Percentiles rank a stretch among this genome's conserved stretches.
phyloP scores from a whole-genome alignment of 345 rosid species.

The Citrus medica region DNA sequence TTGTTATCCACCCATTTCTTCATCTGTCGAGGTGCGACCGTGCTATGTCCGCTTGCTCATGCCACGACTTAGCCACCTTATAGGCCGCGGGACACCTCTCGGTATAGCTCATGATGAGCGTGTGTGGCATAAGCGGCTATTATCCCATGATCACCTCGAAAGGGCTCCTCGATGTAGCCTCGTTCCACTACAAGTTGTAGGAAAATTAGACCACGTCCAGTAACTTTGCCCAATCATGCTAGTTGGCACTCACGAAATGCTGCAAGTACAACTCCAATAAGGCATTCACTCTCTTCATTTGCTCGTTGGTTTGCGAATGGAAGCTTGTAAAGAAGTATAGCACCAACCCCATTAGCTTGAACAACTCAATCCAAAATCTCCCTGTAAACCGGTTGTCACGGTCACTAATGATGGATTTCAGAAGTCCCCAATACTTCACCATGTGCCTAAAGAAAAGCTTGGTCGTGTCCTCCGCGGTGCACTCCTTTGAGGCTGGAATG shows the following conservation, averaged over 20 bases:
- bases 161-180: fast-evolving
- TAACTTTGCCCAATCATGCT: neutral
- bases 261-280: neutral
- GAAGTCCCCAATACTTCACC: neutral
- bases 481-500: neutral
- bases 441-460: slow-evolving; percentile 1
- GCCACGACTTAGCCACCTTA: neutral
- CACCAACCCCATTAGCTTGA: neutral
- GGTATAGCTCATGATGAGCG: fast-evolving
- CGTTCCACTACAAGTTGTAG: neutral
- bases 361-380: neutral
- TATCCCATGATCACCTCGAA: no score
- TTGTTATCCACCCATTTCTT: no score
- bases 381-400: neutral
- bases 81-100: neutral
- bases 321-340: neutral
- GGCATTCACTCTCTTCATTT: neutral
- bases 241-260: neutral
- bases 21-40: neutral
- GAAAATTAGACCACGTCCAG: slow-evolving; percentile 5
- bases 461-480: neutral
- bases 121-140: fast-evolving
- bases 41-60: neutral
- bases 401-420: neutral
- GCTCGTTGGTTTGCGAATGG: neutral